Evolutionary conservation across 129 eudicot species (phyloP).

Genomic region (Pseudognaphalium luteoalbum): DNA sequence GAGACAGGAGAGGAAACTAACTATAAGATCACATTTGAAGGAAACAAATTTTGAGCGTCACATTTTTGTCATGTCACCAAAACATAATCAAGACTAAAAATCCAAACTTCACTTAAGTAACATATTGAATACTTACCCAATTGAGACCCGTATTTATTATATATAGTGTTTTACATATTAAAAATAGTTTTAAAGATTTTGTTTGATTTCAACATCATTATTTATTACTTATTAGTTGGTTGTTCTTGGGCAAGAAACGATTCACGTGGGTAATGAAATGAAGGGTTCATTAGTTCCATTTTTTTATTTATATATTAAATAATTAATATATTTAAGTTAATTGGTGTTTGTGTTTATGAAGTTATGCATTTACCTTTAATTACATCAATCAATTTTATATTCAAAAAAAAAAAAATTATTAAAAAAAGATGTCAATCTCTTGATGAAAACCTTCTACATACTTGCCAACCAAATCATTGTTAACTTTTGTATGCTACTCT

Average conservation of each 20-base stretch:
- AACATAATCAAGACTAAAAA: too few relatives aligned
- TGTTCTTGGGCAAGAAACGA: not conserved
- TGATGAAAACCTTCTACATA: slow-evolving; percentile 19
- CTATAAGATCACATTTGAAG: too few relatives aligned
- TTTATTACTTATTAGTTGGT: not conserved
- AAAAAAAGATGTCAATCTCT: slow-evolving; percentile 9
- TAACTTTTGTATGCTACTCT: slow-evolving; percentile 22
- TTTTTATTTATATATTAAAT: too few relatives aligned
- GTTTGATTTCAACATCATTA: too few relatives aligned
- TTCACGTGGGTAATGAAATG: not conserved
- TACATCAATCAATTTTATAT: not conserved
- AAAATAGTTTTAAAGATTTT: too few relatives aligned
- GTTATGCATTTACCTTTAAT: not conserved
- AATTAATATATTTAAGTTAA: not conserved
- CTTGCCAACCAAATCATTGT: slow-evolving; percentile 23
- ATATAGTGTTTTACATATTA: too few relatives aligned
- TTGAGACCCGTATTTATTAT: too few relatives aligned
- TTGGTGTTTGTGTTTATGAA: not conserved
- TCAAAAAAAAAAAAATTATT: not conserved
- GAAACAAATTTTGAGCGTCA: too few relatives aligned
- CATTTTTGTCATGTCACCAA: too few relatives aligned
- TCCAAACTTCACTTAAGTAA: too few relatives aligned
- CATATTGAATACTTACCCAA: too few relatives aligned
- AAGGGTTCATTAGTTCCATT: not conserved
- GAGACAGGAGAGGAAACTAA: too few relatives aligned